phyloP scores from a whole-genome alignment of 345 rosid species.

The Arabis alpina region DNA sequence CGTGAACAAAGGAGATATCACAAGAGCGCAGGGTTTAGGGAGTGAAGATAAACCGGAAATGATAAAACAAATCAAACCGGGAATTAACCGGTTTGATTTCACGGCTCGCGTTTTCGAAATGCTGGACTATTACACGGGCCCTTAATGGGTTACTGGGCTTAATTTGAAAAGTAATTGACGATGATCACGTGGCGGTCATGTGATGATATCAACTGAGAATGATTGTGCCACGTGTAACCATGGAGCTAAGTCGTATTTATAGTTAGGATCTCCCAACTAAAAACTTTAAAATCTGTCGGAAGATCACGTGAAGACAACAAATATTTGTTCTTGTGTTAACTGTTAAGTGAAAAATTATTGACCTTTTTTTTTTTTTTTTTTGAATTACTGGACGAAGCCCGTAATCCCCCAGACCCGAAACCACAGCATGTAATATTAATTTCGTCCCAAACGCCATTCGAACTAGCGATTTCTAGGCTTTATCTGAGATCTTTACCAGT shows the following conservation, averaged over 20 bases:
- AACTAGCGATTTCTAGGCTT: too few relatives aligned
- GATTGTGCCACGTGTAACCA: constrained; percentile 27
- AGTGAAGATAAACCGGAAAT: constrained; percentile 26
- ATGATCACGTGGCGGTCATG: constrained; percentile 21
- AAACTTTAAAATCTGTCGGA: constrained; percentile 34
- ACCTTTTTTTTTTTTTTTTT: too few relatives aligned
- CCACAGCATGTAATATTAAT: too few relatives aligned
- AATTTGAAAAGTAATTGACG: background rate
- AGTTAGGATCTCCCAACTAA: constrained; percentile 35
- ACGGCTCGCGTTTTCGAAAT: background rate
- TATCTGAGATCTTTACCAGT: too few relatives aligned
- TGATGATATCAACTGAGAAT: background rate
- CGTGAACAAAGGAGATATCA: background rate
- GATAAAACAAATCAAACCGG: constrained; percentile 13
- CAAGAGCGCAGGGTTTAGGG: constrained; percentile 29
- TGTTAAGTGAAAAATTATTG: constrained; percentile 23
- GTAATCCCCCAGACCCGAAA: too few relatives aligned
- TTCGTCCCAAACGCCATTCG: too few relatives aligned
- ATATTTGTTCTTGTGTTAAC: constrained; percentile 19
- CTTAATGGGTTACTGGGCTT: constrained; percentile 1
- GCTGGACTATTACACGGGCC: constrained; percentile 7
- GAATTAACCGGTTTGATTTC: constrained; percentile 5
- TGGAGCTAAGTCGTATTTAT: background rate
- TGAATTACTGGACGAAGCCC: too few relatives aligned
- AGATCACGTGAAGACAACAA: constrained; percentile 42